Base-by-base conservation (phyloP, 176 grass and related monocot genomes). In the Guadua angustifolia region DNA sequence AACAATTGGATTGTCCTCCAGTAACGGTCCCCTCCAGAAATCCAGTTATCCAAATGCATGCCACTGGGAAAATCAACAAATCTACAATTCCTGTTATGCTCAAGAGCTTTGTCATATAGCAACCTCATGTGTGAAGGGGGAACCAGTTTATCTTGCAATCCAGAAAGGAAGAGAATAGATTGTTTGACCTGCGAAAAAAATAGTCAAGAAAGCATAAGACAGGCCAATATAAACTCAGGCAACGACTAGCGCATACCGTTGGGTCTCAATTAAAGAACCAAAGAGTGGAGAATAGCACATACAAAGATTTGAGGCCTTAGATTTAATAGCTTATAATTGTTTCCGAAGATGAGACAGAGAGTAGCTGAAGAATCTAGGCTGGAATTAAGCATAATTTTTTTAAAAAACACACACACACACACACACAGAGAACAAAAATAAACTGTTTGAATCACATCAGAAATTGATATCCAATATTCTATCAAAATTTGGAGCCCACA, bases 1-100 rank as follows among this genome's bases (percentile, higher is more conserved):
- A 95, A 96, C 83, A 99, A 87, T 47, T 99, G 89, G 26, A 96
- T 88, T 77, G 85, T 57, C 89, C 97, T 95, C 97, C 97, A 99
- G 64, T 99, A 99, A n/a, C 97, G 91, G 36, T 91, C 88, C 62
- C 91, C 91, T 63, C 91, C 93, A 89, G 97, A 92, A 42, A 75
- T 83, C 97, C 97, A 99, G 71, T 91, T 99, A 80, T 99, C 93
- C 97, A 99, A 96, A 84, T 99, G 97, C 91, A 94, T 99, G 40
- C 97, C 97, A 88, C 58, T 88, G 79, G 91, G 97, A 88, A 99
- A 99, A 87, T 99, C 97, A 57, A 99, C 84, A 92, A 99, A 99
- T 76, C 88, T 87, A 76, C 89, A 92, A 46, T 84, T 36, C 13
- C 16, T 89, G 66, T 99, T 99, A 60, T 82, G 74, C 71, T 92